Evolutionary conservation across 306 rosid genomes (phyloP).

Genomic region (Cucumis melo): DNA sequence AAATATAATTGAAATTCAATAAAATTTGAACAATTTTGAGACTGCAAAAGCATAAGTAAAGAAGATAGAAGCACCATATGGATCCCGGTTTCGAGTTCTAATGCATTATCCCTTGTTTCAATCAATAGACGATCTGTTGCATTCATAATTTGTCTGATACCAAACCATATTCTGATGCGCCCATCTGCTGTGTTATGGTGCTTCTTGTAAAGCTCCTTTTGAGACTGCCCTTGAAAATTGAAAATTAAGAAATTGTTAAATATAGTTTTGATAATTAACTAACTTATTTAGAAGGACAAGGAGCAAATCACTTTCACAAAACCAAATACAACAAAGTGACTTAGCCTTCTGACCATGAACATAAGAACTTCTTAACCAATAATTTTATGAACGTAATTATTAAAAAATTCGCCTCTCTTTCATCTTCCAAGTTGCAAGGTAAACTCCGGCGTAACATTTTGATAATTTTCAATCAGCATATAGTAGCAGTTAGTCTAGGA

Average conservation of each 20-base stretch:
- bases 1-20: neutral
- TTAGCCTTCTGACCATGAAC: neutral
- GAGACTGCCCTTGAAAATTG: slow-evolving; percentile 31
- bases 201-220: slow-evolving; percentile 51
- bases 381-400: neutral
- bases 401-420: neutral
- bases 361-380: neutral
- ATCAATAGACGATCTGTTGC: slow-evolving; percentile 54
- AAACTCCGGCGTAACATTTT: neutral
- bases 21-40: neutral
- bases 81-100: slow-evolving; percentile 67
- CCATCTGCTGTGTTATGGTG: slow-evolving; percentile 65
- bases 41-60: neutral
- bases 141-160: slow-evolving; percentile 78
- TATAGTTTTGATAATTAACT: neutral
- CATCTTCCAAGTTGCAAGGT: neutral
- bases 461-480: neutral
- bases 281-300: too few relatives aligned
- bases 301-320: neutral
- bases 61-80: slow-evolving; percentile 43
- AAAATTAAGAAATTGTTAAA: neutral
- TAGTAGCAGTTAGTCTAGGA: neutral
- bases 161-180: slow-evolving; percentile 79
- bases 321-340: neutral
- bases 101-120: slow-evolving; percentile 52